Base-by-base conservation (phyloP, 23 red algal species). In the Gracilaria domingensis region DNA sequence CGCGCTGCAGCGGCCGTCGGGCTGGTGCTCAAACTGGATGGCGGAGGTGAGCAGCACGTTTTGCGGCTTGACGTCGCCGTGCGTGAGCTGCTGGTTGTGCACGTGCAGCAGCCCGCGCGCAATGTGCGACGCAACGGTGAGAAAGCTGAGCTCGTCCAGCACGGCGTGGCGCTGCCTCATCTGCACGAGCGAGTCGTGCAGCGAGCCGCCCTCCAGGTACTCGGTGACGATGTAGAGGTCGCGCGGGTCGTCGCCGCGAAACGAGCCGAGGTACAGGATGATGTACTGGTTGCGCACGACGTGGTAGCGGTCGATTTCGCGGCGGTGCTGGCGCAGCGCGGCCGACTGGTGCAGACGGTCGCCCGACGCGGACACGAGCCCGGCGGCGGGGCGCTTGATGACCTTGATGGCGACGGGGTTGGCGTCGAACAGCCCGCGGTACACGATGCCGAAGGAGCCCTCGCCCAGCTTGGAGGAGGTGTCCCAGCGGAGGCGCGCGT, bases 21-120 rank as follows among this genome's bases (percentile, higher is more conserved):
- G 54, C n/a, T 45, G 44, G 20, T 37, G 30, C n/a, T 79, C 38
- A 47, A 94, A 58, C 39, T 55, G 56, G 28, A 95, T n/a, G 6
- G 62, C 36, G 40, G 79, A 70, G 9, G 83, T 76, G 37, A 95
- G 84, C 39, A 95, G 77, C n/a, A 95, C 66, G 47, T 95, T 95
- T 60, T 83, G 83, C 38, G 93, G 85, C 79, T 95, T 95, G 11
- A 95, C 61, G 70, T 95, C 93, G 33, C 93, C 93, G 44, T 95
- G 93, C 24, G 84, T 88, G 66, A 80, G 69, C 38, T 66, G 20
- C 38, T 79, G 39, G 28, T 36, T 49, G 57, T 95, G 93, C 12
- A 95, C 69, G 42, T 95, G 86, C 11, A 38, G 24, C n/a, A 95
- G 60, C 8, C 93, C 93, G 14, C 66, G 50, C 17, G 85, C 93